phyloP scores from a whole-genome alignment of 2,329 filamentous ascomycete species.

The Phoma sp. region DNA sequence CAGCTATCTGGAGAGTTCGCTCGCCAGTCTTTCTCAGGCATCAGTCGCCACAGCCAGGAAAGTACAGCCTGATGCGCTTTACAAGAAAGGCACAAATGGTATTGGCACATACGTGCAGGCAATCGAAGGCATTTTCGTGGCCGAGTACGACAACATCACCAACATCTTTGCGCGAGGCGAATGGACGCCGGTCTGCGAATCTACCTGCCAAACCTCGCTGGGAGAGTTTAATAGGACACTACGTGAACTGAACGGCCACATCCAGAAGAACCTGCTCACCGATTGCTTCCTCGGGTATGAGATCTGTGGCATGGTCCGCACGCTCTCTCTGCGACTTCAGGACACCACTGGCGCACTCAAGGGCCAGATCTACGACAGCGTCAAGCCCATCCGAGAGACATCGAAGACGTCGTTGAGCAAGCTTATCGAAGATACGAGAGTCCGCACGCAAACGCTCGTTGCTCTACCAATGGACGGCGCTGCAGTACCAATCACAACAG shows the following conservation, averaged over 20 bases:
- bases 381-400: conserved; percentile 90
- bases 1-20: conserved; percentile 80
- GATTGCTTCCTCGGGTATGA: conserved; percentile 97
- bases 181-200: conserved; percentile 79
- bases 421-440: conserved; percentile 82
- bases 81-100: conserved; percentile 86
- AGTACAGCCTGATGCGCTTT: conserved; percentile 78
- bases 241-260: conserved; percentile 86
- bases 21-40: conserved; percentile 87
- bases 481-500: conserved; percentile 77
- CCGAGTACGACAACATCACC: conserved; percentile 91
- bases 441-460: conserved; percentile 70
- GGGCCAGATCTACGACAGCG: conserved; percentile 78
- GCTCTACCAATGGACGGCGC: conserved; percentile 80
- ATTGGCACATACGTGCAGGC: conserved; percentile 88
- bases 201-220: conserved; percentile 79
- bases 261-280: conserved; percentile 83
- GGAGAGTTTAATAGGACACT: conserved; percentile 85
- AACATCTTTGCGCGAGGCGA: conserved; percentile 86
- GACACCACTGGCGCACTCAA: conserved; percentile 86
- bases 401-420: conserved; percentile 85
- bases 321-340: conserved; percentile 80
- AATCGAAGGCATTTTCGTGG: conserved; percentile 84
- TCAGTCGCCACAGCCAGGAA: conserved; percentile 80
- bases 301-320: conserved; percentile 87